Evolutionary conservation across 1,284 basidiomycete species (phyloP).

Genomic region (Violaceomyces palustris): DNA sequence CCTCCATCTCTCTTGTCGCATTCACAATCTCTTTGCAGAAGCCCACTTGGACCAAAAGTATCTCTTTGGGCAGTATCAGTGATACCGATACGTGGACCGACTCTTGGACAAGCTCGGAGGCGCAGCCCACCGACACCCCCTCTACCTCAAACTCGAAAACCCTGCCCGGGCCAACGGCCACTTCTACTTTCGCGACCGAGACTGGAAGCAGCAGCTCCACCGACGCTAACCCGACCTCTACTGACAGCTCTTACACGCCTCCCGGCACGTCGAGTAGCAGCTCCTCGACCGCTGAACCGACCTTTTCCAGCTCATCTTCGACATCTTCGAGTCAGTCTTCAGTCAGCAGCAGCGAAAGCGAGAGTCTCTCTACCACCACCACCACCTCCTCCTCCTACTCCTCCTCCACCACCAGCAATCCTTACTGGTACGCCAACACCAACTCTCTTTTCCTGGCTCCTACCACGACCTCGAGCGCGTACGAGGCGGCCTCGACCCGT

Average conservation of each 20-base stretch:
- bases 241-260: too few species aligned
- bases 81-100: too few species aligned
- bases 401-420: conserved; percentile 10
- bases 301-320: background rate
- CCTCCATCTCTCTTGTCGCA: too few species aligned
- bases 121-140: too few species aligned
- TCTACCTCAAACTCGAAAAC: too few species aligned
- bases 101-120: too few species aligned
- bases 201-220: conserved; percentile 1
- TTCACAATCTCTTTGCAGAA: too few species aligned
- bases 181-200: too few species aligned
- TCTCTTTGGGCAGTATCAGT: too few species aligned
- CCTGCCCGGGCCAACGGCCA: too few species aligned
- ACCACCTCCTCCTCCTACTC: conserved; percentile 9
- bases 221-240: background rate
- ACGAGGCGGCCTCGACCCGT: background rate
- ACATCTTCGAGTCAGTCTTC: conserved; percentile 2
- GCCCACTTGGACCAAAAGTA: too few species aligned
- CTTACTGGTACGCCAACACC: conserved; percentile 38
- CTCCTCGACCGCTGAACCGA: background rate
- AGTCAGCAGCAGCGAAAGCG: conserved; percentile 4
- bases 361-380: conserved; percentile 36
- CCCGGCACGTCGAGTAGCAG: too few species aligned
- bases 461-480: conserved; percentile 7
- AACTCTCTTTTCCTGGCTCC: conserved; percentile 19